Conservation (phyloP, 352 stramenopile genomes). For the Phytophthora podocarpi region DNA sequence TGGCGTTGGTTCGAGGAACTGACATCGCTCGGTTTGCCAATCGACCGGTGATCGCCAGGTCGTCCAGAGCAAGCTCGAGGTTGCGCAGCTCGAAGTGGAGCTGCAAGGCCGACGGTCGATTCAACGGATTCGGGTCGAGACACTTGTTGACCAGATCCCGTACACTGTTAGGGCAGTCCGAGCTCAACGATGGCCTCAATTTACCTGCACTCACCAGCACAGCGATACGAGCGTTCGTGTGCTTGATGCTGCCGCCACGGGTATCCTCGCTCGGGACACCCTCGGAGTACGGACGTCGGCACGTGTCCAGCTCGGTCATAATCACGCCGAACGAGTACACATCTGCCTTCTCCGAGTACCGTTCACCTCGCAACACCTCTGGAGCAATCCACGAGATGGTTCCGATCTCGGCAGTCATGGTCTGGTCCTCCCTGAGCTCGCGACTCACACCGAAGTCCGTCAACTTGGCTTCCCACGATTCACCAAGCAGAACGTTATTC, state of each 20-base stretch:
- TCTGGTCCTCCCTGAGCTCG: slow-evolving; percentile 35
- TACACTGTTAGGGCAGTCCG: slow-evolving; percentile 54
- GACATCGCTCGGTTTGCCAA: slow-evolving; percentile 10
- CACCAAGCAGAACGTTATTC: slow-evolving; percentile 54
- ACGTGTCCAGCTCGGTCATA: slow-evolving; percentile 59
- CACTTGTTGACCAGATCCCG: slow-evolving; percentile 52
- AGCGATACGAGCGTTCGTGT: slow-evolving; percentile 56
- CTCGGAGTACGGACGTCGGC: slow-evolving; percentile 40
- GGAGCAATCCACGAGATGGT: slow-evolving; percentile 72
- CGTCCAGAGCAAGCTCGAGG: slow-evolving; percentile 27
- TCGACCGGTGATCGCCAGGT: slow-evolving; percentile 22
- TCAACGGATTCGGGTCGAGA: slow-evolving; percentile 45
- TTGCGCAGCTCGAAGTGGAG: slow-evolving; percentile 71
- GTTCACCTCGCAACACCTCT: slow-evolving; percentile 64
- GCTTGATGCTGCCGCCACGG: slow-evolving; percentile 26
- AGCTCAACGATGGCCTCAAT: slow-evolving; percentile 47
- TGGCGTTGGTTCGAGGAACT: slow-evolving; percentile 11
- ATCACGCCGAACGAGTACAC: slow-evolving; percentile 80
- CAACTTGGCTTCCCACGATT: slow-evolving; percentile 49
- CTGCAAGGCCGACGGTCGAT: slow-evolving; percentile 64
- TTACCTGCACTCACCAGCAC: slow-evolving; percentile 56
- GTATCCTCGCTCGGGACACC: slow-evolving; percentile 31
- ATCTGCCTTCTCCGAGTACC: slow-evolving; percentile 73
- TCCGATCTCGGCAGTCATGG: slow-evolving; percentile 59
- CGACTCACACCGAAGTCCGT: slow-evolving; percentile 69